These are phyloP conservation scores for Epichloe amarillans DNA, from an alignment of 2,329 filamentous ascomycete genomes.

Conservation along the genomic window DNA sequence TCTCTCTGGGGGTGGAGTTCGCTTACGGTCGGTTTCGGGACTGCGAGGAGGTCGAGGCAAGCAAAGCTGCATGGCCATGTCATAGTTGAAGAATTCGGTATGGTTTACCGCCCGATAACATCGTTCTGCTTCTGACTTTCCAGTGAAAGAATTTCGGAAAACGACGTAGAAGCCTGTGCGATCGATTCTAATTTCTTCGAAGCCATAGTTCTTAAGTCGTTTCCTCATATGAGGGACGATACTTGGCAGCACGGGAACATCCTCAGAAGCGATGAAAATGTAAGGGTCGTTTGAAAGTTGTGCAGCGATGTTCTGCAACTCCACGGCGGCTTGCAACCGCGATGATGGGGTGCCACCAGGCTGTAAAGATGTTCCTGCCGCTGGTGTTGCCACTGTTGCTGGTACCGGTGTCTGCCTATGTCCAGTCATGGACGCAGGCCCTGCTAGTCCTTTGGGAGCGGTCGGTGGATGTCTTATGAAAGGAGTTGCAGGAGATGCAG, in stretches of 20 bases:
- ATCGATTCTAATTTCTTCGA: slow-evolving; percentile 73
- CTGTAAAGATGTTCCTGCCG: slow-evolving; percentile 14
- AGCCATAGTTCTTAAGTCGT: slow-evolving; percentile 68
- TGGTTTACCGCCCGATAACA: slow-evolving; percentile 71
- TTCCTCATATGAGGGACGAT: slow-evolving; percentile 87
- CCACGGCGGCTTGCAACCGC: slow-evolving; percentile 37
- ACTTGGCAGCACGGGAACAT: slow-evolving; percentile 73
- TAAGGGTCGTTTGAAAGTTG: slow-evolving; percentile 72
- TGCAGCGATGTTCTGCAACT: slow-evolving; percentile 51
- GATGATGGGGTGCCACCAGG: slow-evolving; percentile 13
- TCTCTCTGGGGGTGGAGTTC: slow-evolving; percentile 22
- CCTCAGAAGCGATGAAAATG: slow-evolving; percentile 75
- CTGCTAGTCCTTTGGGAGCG: slow-evolving; percentile 75
- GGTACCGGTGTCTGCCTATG: slow-evolving; percentile 11
- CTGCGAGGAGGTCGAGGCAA: slow-evolving; percentile 17
- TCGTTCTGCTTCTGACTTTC: slow-evolving; percentile 66
- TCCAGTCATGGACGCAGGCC: slow-evolving; percentile 24
- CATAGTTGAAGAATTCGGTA: slow-evolving; percentile 78
- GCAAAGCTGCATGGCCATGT: slow-evolving; percentile 76
- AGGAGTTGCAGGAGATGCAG: slow-evolving; percentile 12
- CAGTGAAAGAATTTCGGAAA: slow-evolving; percentile 67
- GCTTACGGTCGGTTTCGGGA: slow-evolving; percentile 15
- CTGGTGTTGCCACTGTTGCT: background rate
- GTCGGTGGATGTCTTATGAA: slow-evolving; percentile 53
- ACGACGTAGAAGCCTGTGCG: slow-evolving; percentile 79